Conservation (phyloP, 2,329 filamentous ascomycete species). For the Chrysoporthe austroafricana region DNA sequence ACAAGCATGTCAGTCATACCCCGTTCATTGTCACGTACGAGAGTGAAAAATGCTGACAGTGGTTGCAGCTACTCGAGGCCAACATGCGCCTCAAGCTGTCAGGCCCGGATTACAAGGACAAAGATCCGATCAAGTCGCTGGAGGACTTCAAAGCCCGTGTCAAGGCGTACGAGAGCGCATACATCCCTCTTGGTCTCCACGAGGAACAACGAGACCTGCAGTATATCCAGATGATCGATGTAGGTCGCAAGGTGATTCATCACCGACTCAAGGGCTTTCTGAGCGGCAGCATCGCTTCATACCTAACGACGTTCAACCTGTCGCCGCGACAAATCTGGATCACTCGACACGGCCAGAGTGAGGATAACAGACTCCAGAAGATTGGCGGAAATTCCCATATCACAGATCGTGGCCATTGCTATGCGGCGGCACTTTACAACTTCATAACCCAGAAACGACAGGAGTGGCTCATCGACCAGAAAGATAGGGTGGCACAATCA, state of each 20-base stretch:
- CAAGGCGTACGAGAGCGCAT: slow-evolving; percentile 90
- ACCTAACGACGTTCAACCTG: slow-evolving; percentile 95
- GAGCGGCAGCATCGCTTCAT: slow-evolving; percentile 89
- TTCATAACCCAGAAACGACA: slow-evolving; percentile 83
- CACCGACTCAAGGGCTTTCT: slow-evolving; percentile 91
- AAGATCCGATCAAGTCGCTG: slow-evolving; percentile 83
- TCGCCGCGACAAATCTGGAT: slow-evolving; percentile 98
- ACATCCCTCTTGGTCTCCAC: slow-evolving; percentile 85
- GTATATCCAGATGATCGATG: slow-evolving; percentile 97
- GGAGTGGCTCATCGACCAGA: slow-evolving; percentile 82
- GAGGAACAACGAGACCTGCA: slow-evolving; percentile 91
- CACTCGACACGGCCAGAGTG: slow-evolving; percentile 88
- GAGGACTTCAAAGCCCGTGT: slow-evolving; percentile 93
- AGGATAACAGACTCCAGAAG: slow-evolving; percentile 84
- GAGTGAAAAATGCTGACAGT: slow-evolving; percentile 18
- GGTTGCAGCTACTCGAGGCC: slow-evolving; percentile 72
- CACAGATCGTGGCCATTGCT: slow-evolving; percentile 77
- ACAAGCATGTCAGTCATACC: slow-evolving; percentile 60
- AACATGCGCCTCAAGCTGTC: slow-evolving; percentile 98
- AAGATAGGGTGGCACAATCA: slow-evolving; percentile 73
- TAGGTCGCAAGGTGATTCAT: slow-evolving; percentile 90
- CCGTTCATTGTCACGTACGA: not conserved
- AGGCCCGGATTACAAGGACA: slow-evolving; percentile 93
- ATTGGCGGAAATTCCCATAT: slow-evolving; percentile 90
- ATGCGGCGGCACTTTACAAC: slow-evolving; percentile 76